Base-by-base conservation (phyloP, 345 rosid genomes). In the Sisymbrium altissimum region DNA sequence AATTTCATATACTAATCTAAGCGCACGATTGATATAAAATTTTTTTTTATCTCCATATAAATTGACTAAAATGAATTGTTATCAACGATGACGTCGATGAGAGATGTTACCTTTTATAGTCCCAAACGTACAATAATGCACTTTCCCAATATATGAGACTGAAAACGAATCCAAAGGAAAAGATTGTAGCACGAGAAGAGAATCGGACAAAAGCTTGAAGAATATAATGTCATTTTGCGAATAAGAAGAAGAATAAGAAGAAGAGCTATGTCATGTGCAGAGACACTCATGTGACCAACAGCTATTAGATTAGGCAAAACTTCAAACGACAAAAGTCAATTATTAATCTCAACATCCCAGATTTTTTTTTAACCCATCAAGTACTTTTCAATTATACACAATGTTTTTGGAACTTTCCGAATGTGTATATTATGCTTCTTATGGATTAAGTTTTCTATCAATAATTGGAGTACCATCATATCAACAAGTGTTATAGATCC, bases 261-360 rank as follows among this genome's bases (percentile, higher is more conserved):
- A 30, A 21, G 48, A 52, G 61, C 33, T 17, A 48, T 66, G 60
- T 36, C 79, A 68, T 75, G 40, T 48, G 72, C 53, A 66, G 59
- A 66, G 36, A 57, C 52, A 74, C 73, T 74, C 79, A 75, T 75
- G 79, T 75, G 79, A 75, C 39, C 62, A 68, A 32, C 74, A 75
- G 23, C 74, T 75, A 43, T 50, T 58, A 65, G 27, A 21, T 52
- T 66, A 57, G 78, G 72, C 53, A 66, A 66, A 74, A 18, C 35
- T 33, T 66, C 58, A 25, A 52, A 48, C 72, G 60, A 46, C 78
- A 74, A 48, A 66, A 36, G 18, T 67, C 61, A 36, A 66, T 74
- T 74, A 74, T 74, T 65, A n/a, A 56, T 32, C 62, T 56, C 62
- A 17, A 57, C 9, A 50, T 66, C 53, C 18, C 53, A 15, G 2